These are phyloP conservation scores for Suhomyces chickasaworum DNA, from an alignment of 1,139 yeast species.

Conservation along the genomic window DNA sequence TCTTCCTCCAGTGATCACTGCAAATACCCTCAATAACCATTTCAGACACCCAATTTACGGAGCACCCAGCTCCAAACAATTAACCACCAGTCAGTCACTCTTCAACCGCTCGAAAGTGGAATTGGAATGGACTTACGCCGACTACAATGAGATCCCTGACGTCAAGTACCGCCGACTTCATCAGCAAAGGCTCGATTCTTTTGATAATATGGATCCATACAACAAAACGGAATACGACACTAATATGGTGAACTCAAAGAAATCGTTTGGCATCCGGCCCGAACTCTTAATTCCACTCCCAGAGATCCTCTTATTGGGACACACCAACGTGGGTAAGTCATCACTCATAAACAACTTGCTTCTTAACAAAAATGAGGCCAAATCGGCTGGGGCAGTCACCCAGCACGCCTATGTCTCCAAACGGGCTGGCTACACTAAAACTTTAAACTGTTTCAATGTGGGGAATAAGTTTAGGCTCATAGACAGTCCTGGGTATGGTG, in stretches of 20 bases:
- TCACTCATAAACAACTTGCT: constrained; percentile 64
- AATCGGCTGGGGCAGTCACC: constrained; percentile 28
- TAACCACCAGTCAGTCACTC: constrained; percentile 29
- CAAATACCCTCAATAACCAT: constrained; percentile 25
- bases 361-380: constrained; percentile 30
- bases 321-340: constrained; percentile 85
- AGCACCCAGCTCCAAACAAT: constrained; percentile 17
- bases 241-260: constrained; percentile 20
- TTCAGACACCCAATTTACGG: constrained; percentile 25
- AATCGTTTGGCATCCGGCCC: constrained; percentile 36
- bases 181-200: constrained; percentile 22
- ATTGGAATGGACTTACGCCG: constrained; percentile 62
- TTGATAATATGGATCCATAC: constrained; percentile 23
- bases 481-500: constrained; percentile 90
- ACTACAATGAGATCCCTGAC: constrained; percentile 59
- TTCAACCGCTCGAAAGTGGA: constrained; percentile 47
- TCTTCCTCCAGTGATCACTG: constrained; percentile 22
- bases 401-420: constrained; percentile 58
- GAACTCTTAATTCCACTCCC: constrained; percentile 46
- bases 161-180: constrained; percentile 41
- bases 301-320: constrained; percentile 73
- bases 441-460: constrained; percentile 71
- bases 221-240: constrained; percentile 24
- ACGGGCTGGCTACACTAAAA: constrained; percentile 75
- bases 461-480: constrained; percentile 64